Evolutionary conservation across 2,329 filamentous ascomycete species (phyloP).

Genomic region (Botrytis pseudocinerea): DNA sequence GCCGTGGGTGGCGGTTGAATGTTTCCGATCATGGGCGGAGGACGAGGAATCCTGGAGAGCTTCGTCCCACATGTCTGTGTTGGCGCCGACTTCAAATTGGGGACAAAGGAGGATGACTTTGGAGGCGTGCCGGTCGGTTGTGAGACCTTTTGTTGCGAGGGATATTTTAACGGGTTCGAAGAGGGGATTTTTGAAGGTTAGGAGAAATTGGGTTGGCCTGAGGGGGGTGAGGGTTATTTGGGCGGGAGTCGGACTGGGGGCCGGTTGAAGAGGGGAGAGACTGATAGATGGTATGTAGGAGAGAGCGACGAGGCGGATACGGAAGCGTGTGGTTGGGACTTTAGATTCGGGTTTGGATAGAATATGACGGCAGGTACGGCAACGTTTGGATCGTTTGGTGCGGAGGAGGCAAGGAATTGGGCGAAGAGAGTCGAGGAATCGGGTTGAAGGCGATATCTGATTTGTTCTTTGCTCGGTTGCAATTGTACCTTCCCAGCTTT

Average conservation of each 20-base stretch:
- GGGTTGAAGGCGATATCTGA: slow-evolving; percentile 50
- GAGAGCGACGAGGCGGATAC: slow-evolving; percentile 85
- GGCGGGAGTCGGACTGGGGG: slow-evolving; percentile 9
- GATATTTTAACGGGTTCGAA: slow-evolving; percentile 89
- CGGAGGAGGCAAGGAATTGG: slow-evolving; percentile 81
- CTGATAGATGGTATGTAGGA: slow-evolving; percentile 84
- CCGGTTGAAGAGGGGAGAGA: slow-evolving; percentile 60
- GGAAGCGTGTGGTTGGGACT: slow-evolving; percentile 83
- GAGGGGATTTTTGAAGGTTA: slow-evolving; percentile 91
- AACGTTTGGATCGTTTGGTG: slow-evolving; percentile 92
- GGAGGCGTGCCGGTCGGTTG: slow-evolving; percentile 73
- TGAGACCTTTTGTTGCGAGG: slow-evolving; percentile 78
- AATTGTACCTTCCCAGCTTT: slow-evolving; percentile 65
- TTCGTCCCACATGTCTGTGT: slow-evolving; percentile 93
- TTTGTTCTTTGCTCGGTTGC: slow-evolving; percentile 55
- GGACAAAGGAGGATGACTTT: slow-evolving; percentile 92
- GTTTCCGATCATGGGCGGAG: background rate
- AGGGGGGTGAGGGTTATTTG: slow-evolving; percentile 32
- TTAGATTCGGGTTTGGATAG: slow-evolving; percentile 93
- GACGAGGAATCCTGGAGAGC: slow-evolving; percentile 47
- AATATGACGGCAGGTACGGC: slow-evolving; percentile 89
- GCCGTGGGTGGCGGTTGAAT: slow-evolving; percentile 7
- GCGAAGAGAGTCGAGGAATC: slow-evolving; percentile 72
- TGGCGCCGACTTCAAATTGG: slow-evolving; percentile 90
- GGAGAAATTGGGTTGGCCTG: slow-evolving; percentile 72